phyloP scores from a whole-genome alignment of 1,284 basidiomycete species.

The Moesziomyces sp. region DNA sequence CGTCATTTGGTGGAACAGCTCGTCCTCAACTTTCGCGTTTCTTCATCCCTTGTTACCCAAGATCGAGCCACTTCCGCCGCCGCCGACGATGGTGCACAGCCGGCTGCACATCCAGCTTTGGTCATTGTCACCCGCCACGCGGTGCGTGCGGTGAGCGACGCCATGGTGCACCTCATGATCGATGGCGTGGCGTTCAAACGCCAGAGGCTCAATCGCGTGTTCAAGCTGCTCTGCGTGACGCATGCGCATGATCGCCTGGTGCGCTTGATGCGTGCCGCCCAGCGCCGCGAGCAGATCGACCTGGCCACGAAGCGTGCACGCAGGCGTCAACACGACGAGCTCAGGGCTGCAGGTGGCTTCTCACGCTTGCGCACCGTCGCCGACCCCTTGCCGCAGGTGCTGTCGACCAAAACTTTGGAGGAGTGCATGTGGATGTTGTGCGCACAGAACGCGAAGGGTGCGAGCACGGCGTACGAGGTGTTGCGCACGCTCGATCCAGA shows the following conservation, averaged over 20 bases:
- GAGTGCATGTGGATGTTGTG: constrained; percentile 20
- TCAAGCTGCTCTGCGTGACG: constrained; percentile 30
- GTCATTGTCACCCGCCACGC: constrained; percentile 4
- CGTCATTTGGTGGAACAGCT: constrained; percentile 36
- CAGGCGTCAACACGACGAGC: background rate
- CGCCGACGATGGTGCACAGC: too few species aligned
- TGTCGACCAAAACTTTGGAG: constrained; percentile 25
- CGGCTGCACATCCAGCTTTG: too few species aligned
- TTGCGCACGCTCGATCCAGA: constrained; percentile 21
- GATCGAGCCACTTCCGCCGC: too few species aligned
- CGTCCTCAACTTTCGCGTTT: constrained; percentile 14
- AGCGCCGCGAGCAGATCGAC: constrained; percentile 22
- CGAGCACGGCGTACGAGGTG: constrained; percentile 33
- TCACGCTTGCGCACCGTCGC: constrained; percentile 9
- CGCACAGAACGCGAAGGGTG: constrained; percentile 18
- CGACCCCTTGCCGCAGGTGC: constrained; percentile 9
- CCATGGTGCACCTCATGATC: constrained; percentile 31
- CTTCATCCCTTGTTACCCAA: too few species aligned
- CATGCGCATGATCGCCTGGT: constrained; percentile 16
- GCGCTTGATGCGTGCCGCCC: constrained; percentile 24
- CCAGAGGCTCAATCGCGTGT: constrained; percentile 10
- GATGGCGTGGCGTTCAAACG: constrained; percentile 31
- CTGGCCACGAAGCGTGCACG: background rate
- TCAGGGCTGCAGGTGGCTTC: constrained; percentile 23
- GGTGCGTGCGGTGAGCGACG: constrained; percentile 18